phyloP scores from a whole-genome alignment of 1,139 yeast genomes.

The Suhomyces bokatorum region DNA sequence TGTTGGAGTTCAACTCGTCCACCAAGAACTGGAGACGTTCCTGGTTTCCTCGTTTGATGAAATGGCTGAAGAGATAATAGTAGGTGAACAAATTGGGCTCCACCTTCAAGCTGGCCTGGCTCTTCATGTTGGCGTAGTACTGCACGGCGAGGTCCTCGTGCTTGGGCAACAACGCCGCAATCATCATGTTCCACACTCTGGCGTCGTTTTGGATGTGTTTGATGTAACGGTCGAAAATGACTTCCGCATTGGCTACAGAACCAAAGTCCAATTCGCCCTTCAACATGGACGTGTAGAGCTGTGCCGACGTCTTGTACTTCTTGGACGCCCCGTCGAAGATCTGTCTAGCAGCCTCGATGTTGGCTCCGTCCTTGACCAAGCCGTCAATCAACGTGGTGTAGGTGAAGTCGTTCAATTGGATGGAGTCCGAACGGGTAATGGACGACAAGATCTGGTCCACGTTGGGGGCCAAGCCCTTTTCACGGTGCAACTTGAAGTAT shows the following conservation, averaged over 20 bases:
- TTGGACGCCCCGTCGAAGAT: conserved; percentile 46
- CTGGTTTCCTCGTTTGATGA: conserved; percentile 32
- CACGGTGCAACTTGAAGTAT: conserved; percentile 49
- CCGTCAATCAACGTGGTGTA: conserved; percentile 59
- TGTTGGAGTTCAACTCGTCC: conserved; percentile 31
- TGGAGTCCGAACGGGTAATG: conserved; percentile 38
- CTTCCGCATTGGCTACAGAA: conserved; percentile 47
- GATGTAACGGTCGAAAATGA: conserved; percentile 47
- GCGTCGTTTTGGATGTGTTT: conserved; percentile 32
- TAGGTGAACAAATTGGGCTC: conserved; percentile 59
- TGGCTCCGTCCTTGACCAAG: conserved; percentile 48
- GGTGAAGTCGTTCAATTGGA: conserved; percentile 52
- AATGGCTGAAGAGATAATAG: conserved; percentile 53
- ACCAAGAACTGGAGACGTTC: conserved; percentile 39
- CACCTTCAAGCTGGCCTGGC: conserved; percentile 22
- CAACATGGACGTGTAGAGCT: conserved; percentile 57
- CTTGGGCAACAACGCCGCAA: conserved; percentile 46
- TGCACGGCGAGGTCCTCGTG: conserved; percentile 41
- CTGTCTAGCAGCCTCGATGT: conserved; percentile 53
- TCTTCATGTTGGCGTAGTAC: conserved; percentile 36
- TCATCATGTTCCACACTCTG: conserved; percentile 61
- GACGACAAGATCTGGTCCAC: conserved; percentile 40
- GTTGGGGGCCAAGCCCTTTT: conserved; percentile 47
- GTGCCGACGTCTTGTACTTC: conserved; percentile 33
- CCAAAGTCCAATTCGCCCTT: conserved; percentile 58